Evolutionary conservation across 106 monocot genomes (phyloP).

Genomic region (Ottelia alismoides): DNA sequence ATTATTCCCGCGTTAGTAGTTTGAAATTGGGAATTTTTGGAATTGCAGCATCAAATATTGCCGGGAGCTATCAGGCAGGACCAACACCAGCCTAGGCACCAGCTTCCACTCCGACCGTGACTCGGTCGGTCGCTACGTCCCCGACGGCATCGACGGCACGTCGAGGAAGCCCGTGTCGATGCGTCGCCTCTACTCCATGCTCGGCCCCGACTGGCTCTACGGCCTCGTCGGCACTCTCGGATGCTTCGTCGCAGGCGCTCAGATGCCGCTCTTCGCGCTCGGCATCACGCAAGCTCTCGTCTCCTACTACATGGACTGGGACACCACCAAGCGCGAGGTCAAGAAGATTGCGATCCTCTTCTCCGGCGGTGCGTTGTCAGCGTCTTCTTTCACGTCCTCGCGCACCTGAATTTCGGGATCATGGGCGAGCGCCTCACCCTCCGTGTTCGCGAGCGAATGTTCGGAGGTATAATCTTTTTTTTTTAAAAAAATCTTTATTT

Average conservation of each 20-base stretch:
- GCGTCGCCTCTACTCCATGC: slow-evolving; percentile 74
- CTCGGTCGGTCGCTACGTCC: slow-evolving; percentile 47
- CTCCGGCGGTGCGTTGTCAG: slow-evolving; percentile 66
- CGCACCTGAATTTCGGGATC: slow-evolving; percentile 87
- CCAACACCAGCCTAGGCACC: slow-evolving; percentile 50
- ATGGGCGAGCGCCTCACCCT: slow-evolving; percentile 96
- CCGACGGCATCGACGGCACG: slow-evolving; percentile 21
- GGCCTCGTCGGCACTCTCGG: slow-evolving; percentile 66
- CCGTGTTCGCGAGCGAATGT: slow-evolving; percentile 75
- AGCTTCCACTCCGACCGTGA: slow-evolving; percentile 88
- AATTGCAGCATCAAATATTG: slow-evolving; percentile 70
- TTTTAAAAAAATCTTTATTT: too few species aligned
- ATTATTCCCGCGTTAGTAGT: too few species aligned
- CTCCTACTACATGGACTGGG: slow-evolving; percentile 94
- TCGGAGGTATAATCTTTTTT: too few species aligned
- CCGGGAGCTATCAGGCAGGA: slow-evolving; percentile 44
- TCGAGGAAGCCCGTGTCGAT: slow-evolving; percentile 40
- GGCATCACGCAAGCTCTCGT: slow-evolving; percentile 93
- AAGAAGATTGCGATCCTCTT: slow-evolving; percentile 79
- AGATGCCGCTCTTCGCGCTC: slow-evolving; percentile 94
- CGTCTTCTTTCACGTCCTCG: slow-evolving; percentile 55
- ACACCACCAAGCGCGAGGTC: slow-evolving; percentile 71
- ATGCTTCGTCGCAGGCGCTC: slow-evolving; percentile 59
- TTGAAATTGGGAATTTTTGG: too few species aligned
- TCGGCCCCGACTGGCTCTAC: slow-evolving; percentile 69